Evolutionary conservation across 2,329 filamentous ascomycete genomes (phyloP), one percentile per base, ranked within the genome.

Genomic region (Diaporthe eres): DNA sequence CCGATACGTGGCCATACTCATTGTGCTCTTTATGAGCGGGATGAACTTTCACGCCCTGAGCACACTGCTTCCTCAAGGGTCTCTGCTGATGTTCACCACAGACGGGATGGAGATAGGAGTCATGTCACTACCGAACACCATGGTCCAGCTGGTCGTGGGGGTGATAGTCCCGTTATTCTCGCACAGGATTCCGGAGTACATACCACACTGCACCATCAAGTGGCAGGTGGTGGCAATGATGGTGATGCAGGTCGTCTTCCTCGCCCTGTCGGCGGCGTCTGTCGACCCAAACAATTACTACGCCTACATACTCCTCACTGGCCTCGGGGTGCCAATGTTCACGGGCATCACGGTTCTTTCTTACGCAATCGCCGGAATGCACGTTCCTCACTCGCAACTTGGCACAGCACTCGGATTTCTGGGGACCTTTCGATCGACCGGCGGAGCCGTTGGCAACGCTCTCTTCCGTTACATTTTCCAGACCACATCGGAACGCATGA

Each of bases 11-110:
- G 44, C 71, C n/a, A 67, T 74, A 34, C 71, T 74, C 47, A 25
- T 74, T 7, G 71, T 74, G 4, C 47, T 74, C 9, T 74, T 74
- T 19, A 55, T 67, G n/a, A 55, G 47, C 28, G 71, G 71, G 7
- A 74, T 74, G 71, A 74, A 67, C 34, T 74, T 57, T 25, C 61
- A 74, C 25, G 71, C 71, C 25, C 49, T 74, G 17, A 74, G 58
- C 15, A 53, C 58, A 2, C 22, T 74, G 25, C 58, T 74, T 4
- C 71, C 71, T 3, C 58, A 55, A 31, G 71, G 71, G 7, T 55
- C 71, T 37, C n/a, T 34, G 0, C 47, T 74, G 3, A 67, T 74
- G 71, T 74, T 74, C 37, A 74, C 71, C n/a, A 55, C 44, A 4
- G 71, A 74, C 25, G 71, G 71, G 34, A 49, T 74, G 37, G 49